Conservation (phyloP, 768 basidiomycete genomes). For the Trichaptum fuscoviolaceum region DNA sequence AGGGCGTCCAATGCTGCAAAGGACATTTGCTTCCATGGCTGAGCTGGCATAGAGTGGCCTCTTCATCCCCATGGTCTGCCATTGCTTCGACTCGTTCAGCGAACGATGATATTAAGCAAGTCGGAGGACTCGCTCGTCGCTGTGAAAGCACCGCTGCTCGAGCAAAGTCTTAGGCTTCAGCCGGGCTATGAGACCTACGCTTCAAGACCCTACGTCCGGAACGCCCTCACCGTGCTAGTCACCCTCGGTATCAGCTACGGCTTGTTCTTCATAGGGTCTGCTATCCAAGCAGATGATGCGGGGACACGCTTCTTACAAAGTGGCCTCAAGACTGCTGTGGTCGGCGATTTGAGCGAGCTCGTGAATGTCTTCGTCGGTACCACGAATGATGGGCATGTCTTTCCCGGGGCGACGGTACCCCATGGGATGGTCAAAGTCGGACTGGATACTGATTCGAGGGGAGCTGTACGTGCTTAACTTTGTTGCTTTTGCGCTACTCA, state of each 20-base stretch:
- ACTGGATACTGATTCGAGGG: neutral
- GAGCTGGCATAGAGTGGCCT: neutral
- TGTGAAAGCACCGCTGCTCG: neutral
- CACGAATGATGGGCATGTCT: constrained; percentile 14
- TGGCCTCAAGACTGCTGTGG: neutral
- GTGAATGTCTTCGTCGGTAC: constrained; percentile 14
- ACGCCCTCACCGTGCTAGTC: neutral
- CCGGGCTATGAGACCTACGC: neutral
- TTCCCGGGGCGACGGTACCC: constrained; percentile 10
- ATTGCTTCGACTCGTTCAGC: neutral
- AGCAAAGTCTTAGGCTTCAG: neutral
- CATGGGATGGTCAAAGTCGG: constrained; percentile 12
- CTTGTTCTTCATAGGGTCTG: neutral
- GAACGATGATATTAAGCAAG: neutral
- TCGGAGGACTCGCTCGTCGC: neutral
- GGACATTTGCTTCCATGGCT: neutral
- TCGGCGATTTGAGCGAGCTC: constrained; percentile 3
- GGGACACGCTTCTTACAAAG: neutral
- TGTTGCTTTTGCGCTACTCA: neutral
- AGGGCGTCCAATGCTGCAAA: neutral
- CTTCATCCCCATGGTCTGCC: neutral
- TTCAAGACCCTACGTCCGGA: neutral
- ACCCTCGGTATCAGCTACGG: neutral
- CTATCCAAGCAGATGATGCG: neutral
- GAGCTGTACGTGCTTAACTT: neutral